phyloP scores from a whole-genome alignment of 257 asterid genomes.

The Gentiana dahurica region DNA sequence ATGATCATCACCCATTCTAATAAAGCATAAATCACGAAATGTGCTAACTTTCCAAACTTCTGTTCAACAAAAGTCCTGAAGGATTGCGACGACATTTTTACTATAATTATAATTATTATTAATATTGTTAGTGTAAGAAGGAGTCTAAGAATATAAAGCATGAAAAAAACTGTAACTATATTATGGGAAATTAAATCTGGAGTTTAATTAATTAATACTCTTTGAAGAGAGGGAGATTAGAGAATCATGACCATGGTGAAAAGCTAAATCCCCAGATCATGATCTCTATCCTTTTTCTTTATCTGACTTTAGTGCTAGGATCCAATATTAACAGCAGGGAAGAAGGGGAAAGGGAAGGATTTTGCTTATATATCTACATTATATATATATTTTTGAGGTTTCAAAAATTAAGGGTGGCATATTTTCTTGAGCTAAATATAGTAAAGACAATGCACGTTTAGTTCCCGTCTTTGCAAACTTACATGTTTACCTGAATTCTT shows the following conservation, averaged over 20 bases:
- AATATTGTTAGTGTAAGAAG: no score
- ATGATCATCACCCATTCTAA: conserved; percentile 72
- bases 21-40: conserved; percentile 46
- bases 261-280: conserved; percentile 42
- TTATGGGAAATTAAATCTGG: background rate
- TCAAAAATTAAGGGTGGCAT: conserved; percentile 22
- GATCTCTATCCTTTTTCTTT: conserved; percentile 20
- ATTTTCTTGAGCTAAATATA: conserved; percentile 13
- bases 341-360: conserved; percentile 10
- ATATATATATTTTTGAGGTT: conserved; percentile 11
- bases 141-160: background rate
- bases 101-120: background rate
- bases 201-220: background rate
- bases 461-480: conserved; percentile 6
- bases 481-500: background rate
- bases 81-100: conserved; percentile 6
- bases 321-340: conserved; percentile 17
- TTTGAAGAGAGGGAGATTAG: conserved; percentile 9
- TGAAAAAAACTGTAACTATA: background rate
- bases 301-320: conserved; percentile 13
- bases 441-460: conserved; percentile 11
- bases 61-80: conserved; percentile 37
- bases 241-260: conserved; percentile 45
- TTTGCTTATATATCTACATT: conserved; percentile 5
- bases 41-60: conserved; percentile 42